These are phyloP conservation scores for Metrosideros polymorpha DNA, from an alignment of 441 rosid genomes.

Conservation along the genomic window DNA sequence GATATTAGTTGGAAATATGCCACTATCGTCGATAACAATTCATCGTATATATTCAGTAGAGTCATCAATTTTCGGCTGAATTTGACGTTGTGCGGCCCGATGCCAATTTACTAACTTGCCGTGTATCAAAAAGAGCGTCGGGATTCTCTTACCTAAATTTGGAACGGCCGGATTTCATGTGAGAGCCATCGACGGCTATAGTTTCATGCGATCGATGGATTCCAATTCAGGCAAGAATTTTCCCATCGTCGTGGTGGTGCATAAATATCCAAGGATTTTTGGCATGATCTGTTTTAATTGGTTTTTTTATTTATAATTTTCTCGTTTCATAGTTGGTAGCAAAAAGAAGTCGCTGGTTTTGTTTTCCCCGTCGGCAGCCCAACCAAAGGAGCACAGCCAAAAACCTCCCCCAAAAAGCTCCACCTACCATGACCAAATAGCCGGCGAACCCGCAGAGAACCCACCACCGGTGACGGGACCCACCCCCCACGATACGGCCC, in stretches of 20 bases:
- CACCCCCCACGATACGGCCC: neutral
- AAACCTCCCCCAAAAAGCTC: neutral
- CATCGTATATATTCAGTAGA: neutral
- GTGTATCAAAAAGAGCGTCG: neutral
- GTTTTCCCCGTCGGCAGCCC: neutral
- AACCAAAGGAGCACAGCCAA: neutral
- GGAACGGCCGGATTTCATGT: neutral
- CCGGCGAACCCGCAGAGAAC: neutral
- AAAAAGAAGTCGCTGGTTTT: neutral
- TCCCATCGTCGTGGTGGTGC: neutral
- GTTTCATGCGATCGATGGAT: neutral
- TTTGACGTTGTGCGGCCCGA: neutral
- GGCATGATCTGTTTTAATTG: neutral
- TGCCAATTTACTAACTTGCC: neutral
- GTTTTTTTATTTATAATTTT: neutral
- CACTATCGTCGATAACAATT: rapidly evolving
- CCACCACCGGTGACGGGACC: neutral
- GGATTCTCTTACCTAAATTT: neutral
- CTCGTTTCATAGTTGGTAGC: neutral
- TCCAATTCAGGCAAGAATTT: neutral
- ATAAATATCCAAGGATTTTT: neutral
- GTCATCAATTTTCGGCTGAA: neutral
- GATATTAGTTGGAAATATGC: neutral
- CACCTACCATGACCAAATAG: neutral
- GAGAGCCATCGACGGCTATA: neutral